Percentiles rank a stretch among this genome's conserved stretches.
Conservation (phyloP, 2,329 filamentous ascomycete species). For the Fusarium dlaminii region DNA sequence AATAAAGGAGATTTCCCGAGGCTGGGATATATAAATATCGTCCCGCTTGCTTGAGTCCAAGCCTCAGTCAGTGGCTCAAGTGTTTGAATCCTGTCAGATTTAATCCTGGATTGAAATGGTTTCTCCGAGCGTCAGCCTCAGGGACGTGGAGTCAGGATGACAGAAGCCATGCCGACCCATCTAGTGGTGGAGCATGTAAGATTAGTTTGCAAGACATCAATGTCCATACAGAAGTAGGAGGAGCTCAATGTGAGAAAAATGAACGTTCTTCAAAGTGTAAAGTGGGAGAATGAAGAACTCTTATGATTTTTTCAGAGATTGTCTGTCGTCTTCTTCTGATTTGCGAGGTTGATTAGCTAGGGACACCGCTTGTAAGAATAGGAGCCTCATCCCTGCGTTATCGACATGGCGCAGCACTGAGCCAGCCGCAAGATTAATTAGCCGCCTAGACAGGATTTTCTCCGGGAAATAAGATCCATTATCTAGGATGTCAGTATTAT, state of each 20-base stretch:
- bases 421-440: background rate
- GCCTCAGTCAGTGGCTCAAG: background rate
- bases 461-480: background rate
- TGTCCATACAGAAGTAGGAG: no score
- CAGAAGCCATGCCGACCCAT: background rate
- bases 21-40: background rate
- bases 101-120: background rate
- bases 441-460: background rate
- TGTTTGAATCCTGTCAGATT: constrained; percentile 1
- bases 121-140: background rate
- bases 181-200: background rate
- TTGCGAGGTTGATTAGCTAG: no score
- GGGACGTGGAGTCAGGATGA: background rate
- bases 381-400: background rate
- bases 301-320: rapidly evolving
- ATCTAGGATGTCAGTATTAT: no score
- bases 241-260: no score
- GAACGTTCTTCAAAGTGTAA: rapidly evolving
- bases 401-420: background rate
- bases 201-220: background rate
- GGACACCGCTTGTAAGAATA: background rate
- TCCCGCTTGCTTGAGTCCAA: background rate
- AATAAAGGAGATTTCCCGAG: background rate
- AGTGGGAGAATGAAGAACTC: rapidly evolving
- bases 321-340: background rate